These are phyloP conservation scores for Paramecium primaurelia DNA, from an alignment of 73 alveolate species.

Conservation along the genomic window DNA sequence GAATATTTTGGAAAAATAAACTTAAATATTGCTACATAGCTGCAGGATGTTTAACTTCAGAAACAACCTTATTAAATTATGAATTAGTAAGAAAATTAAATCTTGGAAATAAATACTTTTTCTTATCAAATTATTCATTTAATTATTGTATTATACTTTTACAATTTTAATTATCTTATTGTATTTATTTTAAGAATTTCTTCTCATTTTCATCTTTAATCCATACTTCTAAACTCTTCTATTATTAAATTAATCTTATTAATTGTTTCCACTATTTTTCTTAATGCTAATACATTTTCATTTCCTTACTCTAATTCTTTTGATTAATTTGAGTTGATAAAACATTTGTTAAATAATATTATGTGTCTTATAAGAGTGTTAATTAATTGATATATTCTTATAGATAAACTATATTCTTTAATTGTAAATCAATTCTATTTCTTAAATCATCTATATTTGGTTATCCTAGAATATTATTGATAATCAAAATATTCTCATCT, in stretches of 20 bases:
- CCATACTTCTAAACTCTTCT: background rate
- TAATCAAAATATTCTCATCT: background rate
- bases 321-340: background rate
- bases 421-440: background rate
- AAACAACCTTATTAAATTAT: background rate
- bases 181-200: background rate
- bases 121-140: background rate
- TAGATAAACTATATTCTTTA: background rate
- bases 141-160: background rate
- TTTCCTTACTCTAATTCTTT: background rate
- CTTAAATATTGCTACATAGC: background rate
- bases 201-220: background rate
- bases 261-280: background rate
- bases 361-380: background rate
- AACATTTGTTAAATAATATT: background rate
- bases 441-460: background rate
- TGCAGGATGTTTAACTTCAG: constrained; percentile 12
- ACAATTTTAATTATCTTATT: background rate
- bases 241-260: background rate
- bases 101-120: background rate
- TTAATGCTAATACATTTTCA: background rate
- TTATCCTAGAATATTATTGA: background rate
- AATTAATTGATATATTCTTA: background rate
- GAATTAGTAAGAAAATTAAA: background rate
- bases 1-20: background rate